phyloP scores from a whole-genome alignment of 2,329 filamentous ascomycete genomes.

The Colletotrichum ledebouriae region DNA sequence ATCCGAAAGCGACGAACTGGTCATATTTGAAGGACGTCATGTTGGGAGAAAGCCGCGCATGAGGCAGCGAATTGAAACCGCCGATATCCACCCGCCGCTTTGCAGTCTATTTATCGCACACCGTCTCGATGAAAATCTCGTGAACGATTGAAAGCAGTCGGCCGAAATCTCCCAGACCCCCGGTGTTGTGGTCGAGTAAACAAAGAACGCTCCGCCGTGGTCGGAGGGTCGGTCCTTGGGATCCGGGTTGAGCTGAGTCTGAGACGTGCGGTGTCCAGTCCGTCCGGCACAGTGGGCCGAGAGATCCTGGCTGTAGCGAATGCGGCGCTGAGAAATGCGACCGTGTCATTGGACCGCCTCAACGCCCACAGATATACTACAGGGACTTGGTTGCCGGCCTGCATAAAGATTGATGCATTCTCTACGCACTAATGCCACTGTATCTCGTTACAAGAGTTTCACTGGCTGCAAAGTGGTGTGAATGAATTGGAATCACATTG shows the following conservation, averaged over 20 bases:
- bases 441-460: too few species aligned
- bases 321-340: constrained; percentile 20
- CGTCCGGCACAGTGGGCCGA: constrained; percentile 30
- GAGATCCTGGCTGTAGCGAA: constrained; percentile 22
- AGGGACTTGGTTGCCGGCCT: neutral
- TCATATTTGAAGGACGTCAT: constrained; percentile 46
- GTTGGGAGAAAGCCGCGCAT: neutral
- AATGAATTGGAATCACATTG: constrained; percentile 14
- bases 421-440: too few species aligned
- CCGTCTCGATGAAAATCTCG: too few species aligned
- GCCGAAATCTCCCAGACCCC: neutral
- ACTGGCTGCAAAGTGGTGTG: too few species aligned
- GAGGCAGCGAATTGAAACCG: neutral
- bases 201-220: constrained; percentile 23
- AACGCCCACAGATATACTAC: constrained; percentile 19
- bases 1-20: constrained; percentile 60
- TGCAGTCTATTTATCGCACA: neutral
- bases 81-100: neutral
- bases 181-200: constrained; percentile 5
- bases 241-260: constrained; percentile 25
- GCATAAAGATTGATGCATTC: neutral
- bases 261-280: constrained; percentile 13
- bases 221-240: constrained; percentile 27
- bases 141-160: constrained; percentile 4
- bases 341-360: neutral